phyloP scores from a whole-genome alignment of 2,329 filamentous ascomycete species.

The Rhynchosporium secalis region DNA sequence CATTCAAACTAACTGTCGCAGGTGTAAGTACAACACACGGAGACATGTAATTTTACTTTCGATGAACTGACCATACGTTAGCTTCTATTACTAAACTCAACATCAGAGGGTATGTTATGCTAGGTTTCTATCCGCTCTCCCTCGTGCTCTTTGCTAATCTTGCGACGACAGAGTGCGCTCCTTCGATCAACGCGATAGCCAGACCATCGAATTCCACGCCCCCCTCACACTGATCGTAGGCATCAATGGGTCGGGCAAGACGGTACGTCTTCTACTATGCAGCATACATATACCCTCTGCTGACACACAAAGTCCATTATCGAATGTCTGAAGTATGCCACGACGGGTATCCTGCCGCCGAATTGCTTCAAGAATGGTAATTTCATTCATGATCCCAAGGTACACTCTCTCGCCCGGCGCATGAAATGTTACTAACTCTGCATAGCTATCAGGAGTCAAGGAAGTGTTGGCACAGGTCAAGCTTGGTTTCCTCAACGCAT shows the following conservation, averaged over 20 bases:
- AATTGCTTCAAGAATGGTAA: slow-evolving; percentile 78
- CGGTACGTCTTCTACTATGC: slow-evolving; percentile 46
- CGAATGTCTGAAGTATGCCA: slow-evolving; percentile 97
- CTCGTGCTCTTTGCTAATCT: not conserved
- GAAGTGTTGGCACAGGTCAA: slow-evolving; percentile 91
- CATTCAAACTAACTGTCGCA: slow-evolving; percentile 14
- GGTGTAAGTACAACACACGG: slow-evolving; percentile 26
- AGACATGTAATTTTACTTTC: not conserved
- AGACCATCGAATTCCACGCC: slow-evolving; percentile 84
- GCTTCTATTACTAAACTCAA: slow-evolving; percentile 88
- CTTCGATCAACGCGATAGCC: slow-evolving; percentile 72
- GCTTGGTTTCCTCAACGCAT: slow-evolving; percentile 78
- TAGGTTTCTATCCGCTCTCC: too few species aligned
- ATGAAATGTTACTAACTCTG: slow-evolving; percentile 20
- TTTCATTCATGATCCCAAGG: slow-evolving; percentile 96
- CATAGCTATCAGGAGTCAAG: slow-evolving; percentile 74
- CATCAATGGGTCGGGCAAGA: slow-evolving; percentile 97
- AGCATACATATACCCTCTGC: slow-evolving; percentile 18
- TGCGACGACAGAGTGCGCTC: slow-evolving; percentile 65
- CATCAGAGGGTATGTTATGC: slow-evolving; percentile 64
- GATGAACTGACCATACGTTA: slow-evolving; percentile 44
- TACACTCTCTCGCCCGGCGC: slow-evolving; percentile 38
- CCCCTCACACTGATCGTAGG: slow-evolving; percentile 96
- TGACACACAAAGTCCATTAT: slow-evolving; percentile 73
- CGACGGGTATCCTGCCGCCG: slow-evolving; percentile 88